Base-by-base conservation (phyloP, 2,329 filamentous ascomycete genomes). In the Alternaria dauci region DNA sequence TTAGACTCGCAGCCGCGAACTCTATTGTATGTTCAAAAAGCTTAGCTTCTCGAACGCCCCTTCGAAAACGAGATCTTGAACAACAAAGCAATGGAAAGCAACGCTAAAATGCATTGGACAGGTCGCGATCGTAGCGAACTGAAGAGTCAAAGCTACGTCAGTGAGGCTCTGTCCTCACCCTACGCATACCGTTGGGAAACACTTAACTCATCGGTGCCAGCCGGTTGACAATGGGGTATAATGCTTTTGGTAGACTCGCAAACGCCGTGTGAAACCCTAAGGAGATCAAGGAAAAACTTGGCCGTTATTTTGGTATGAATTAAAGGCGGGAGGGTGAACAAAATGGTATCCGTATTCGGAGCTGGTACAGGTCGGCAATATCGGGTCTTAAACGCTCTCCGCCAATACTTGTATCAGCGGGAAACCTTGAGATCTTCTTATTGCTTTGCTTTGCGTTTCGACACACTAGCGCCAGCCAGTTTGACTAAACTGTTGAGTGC, bases 401-500 rank as follows among this genome's bases (percentile, higher is more conserved):
- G 46, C 23, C 9, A 26, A 5, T 18, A 36, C 14, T 18, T 38
- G n/a, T 36, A 8, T 12, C 11, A 12, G 20, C 12, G 5, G 12
- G 28, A 32, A 32, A 14, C 36, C 23, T 16, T 23, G 11, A 25
- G 14, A 12, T 32, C 26, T 32, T 32, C 8, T 9, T 11, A 32
- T 32, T 7, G 20, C 32, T 16, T 25, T 23, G 3, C 16, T 51
- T 34, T 5, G 18, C 18, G 8, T 25, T 25, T 66, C 70, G 42
- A 52, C 61, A 18, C 63, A 59, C 56, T 71, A 67, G 5, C 66
- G 64, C 44, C 69, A 60, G 20, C 68, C 71, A 23, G 66, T 67
- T 18, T 67, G 61, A 20, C 58, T 63, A 55, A 66, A 72, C 8
- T 68, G 67, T 11, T 64, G 44, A 23, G 62, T 65, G 8, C 63